A percentile compares a stretch with the other conserved stretches of the same genome.
Evolutionary conservation across 2,329 filamentous ascomycete species (phyloP).

Genomic region (Incumbomyces lentus): DNA sequence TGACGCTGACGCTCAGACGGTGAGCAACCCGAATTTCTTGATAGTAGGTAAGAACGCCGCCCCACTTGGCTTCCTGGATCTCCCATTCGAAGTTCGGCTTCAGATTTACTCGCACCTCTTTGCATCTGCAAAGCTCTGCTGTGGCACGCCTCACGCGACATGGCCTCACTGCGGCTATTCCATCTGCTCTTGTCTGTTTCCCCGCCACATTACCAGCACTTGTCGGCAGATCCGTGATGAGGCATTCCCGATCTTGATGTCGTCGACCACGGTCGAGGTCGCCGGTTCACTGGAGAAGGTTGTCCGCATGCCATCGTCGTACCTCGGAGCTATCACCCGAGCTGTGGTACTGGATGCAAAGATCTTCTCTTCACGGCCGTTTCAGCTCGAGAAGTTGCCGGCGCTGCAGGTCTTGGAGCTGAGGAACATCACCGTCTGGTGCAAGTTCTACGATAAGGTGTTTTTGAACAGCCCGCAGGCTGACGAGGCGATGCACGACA

Average conservation of each 20-base stretch:
- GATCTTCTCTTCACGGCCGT: neutral
- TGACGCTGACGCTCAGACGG: no score
- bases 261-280: conserved; percentile 10
- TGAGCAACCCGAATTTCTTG: no score
- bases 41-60: no score
- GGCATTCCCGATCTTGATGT: conserved; percentile 7
- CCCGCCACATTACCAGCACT: conserved; percentile 4
- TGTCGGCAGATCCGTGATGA: conserved; percentile 10
- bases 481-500: conserved; percentile 12
- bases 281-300: conserved; percentile 1
- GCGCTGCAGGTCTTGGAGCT: conserved; percentile 9
- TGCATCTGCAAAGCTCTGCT: conserved; percentile 2
- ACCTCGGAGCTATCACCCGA: conserved; percentile 1
- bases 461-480: conserved; percentile 9
- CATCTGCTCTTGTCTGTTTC: conserved; percentile 11
- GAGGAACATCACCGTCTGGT: conserved; percentile 12
- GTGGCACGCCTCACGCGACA: neutral
- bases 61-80: conserved; percentile 7
- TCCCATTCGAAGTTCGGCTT: conserved; percentile 9
- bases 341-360: conserved; percentile 6
- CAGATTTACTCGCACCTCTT: conserved; percentile 12
- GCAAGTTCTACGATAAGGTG: conserved; percentile 11
- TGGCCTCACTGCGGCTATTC: conserved; percentile 6
- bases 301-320: conserved; percentile 4
- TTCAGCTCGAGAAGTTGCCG: conserved; percentile 6